Conservation (phyloP, 1,284 basidiomycete species). For the Acaromyces ingoldii region DNA sequence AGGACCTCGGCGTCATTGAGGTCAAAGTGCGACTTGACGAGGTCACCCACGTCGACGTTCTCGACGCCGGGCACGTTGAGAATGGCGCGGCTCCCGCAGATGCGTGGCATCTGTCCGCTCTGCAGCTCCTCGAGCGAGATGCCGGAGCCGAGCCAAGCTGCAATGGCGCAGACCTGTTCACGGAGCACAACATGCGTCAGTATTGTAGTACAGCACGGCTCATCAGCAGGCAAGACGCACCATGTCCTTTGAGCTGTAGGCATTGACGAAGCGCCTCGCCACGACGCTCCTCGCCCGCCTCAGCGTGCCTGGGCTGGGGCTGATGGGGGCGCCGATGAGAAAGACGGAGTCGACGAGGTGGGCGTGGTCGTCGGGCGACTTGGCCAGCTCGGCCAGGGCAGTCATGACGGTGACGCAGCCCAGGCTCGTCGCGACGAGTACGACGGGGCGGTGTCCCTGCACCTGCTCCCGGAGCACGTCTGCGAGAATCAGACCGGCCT, state of each 20-base stretch:
- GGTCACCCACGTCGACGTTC: conserved; percentile 39
- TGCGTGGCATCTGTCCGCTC: conserved; percentile 43
- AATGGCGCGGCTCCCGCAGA: conserved; percentile 27
- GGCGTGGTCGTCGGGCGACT: conserved; percentile 22
- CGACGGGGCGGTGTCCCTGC: conserved; percentile 58
- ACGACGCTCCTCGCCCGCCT: conserved; percentile 53
- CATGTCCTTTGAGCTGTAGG: conserved; percentile 53
- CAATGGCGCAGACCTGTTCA: conserved; percentile 55
- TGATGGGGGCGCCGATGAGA: conserved; percentile 53
- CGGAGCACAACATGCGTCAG: conserved; percentile 26
- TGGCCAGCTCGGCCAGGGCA: conserved; percentile 55
- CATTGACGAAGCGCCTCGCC: conserved; percentile 56
- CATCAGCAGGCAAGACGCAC: conserved; percentile 43
- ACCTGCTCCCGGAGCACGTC: conserved; percentile 58
- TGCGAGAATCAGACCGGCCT: conserved; percentile 57
- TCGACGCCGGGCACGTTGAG: conserved; percentile 30
- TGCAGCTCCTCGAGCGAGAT: conserved; percentile 54
- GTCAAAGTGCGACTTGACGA: conserved; percentile 35
- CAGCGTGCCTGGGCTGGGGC: conserved; percentile 55
- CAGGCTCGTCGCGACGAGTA: conserved; percentile 58
- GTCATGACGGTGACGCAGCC: conserved; percentile 58
- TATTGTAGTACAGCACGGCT: not conserved
- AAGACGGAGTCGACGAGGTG: conserved; percentile 57
- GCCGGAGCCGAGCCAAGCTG: conserved; percentile 54
- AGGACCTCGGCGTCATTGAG: conserved; percentile 23